phyloP scores from a whole-genome alignment of 768 basidiomycete species.

The Tricholoma sp. region DNA sequence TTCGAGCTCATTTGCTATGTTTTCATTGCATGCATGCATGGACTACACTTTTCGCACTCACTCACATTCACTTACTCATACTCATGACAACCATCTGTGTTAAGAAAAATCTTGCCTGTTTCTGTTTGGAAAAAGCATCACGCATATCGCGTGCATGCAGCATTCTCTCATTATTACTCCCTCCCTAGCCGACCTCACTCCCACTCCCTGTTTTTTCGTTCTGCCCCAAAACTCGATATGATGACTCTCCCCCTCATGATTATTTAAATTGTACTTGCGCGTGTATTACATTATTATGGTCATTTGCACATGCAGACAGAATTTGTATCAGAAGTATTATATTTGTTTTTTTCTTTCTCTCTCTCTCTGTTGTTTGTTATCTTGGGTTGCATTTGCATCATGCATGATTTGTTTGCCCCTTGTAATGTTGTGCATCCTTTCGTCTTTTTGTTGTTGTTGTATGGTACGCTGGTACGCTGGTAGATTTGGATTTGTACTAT shows the following conservation, averaged over 20 bases:
- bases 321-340: background rate
- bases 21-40: background rate
- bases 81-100: background rate
- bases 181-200: background rate
- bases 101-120: too few species aligned
- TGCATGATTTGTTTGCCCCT: too few species aligned
- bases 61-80: background rate
- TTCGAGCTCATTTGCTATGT: background rate
- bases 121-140: too few species aligned
- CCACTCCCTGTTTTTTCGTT: background rate
- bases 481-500: too few species aligned
- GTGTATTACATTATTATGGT: background rate
- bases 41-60: background rate
- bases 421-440: too few species aligned
- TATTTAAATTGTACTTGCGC: background rate
- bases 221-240: background rate
- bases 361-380: too few species aligned
- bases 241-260: background rate
- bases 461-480: too few species aligned
- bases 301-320: background rate
- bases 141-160: too few species aligned
- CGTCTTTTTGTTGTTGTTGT: too few species aligned
- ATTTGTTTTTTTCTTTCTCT: background rate
- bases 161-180: background rate
- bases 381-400: too few species aligned